A percentile compares a stretch with the other conserved stretches of the same genome.
Evolutionary conservation across 2,329 filamentous ascomycete genomes (phyloP).

Genomic region (Ophiobolus disseminans): DNA sequence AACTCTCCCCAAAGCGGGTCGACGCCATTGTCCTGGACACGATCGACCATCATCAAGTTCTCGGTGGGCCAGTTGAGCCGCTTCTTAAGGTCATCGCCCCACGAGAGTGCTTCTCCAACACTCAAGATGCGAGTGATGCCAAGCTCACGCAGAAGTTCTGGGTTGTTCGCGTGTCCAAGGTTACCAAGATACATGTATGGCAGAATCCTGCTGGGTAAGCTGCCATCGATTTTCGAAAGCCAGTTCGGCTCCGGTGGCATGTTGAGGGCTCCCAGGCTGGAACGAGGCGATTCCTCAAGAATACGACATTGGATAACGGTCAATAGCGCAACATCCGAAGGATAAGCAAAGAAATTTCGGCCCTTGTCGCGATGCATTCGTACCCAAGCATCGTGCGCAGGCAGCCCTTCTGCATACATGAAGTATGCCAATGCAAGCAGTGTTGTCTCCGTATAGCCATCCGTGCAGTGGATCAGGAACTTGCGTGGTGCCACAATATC

Average conservation of each 20-base stretch:
- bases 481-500: slow-evolving; percentile 59
- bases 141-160: slow-evolving; percentile 76
- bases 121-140: slow-evolving; percentile 89
- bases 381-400: slow-evolving; percentile 87
- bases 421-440: slow-evolving; percentile 89
- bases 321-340: slow-evolving; percentile 85
- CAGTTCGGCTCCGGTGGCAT: slow-evolving; percentile 77
- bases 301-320: slow-evolving; percentile 77
- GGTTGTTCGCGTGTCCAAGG: slow-evolving; percentile 91
- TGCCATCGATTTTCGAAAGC: slow-evolving; percentile 86
- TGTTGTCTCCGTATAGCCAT: slow-evolving; percentile 95
- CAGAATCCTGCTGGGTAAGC: slow-evolving; percentile 84
- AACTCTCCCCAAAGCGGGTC: slow-evolving; percentile 90
- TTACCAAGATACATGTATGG: slow-evolving; percentile 98
- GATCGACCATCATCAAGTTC: slow-evolving; percentile 80
- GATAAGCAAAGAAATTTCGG: slow-evolving; percentile 96
- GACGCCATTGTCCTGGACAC: slow-evolving; percentile 95
- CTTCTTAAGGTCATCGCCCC: slow-evolving; percentile 70
- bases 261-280: slow-evolving; percentile 57
- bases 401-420: slow-evolving; percentile 84
- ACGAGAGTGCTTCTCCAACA: slow-evolving; percentile 86
- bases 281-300: slow-evolving; percentile 71
- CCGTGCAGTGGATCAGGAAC: slow-evolving; percentile 89
- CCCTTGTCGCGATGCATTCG: slow-evolving; percentile 78
- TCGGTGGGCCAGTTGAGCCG: slow-evolving; percentile 74